Evolutionary conservation across 2,329 filamentous ascomycete species (phyloP).

Genomic region (Hirsutella thompsonii): DNA sequence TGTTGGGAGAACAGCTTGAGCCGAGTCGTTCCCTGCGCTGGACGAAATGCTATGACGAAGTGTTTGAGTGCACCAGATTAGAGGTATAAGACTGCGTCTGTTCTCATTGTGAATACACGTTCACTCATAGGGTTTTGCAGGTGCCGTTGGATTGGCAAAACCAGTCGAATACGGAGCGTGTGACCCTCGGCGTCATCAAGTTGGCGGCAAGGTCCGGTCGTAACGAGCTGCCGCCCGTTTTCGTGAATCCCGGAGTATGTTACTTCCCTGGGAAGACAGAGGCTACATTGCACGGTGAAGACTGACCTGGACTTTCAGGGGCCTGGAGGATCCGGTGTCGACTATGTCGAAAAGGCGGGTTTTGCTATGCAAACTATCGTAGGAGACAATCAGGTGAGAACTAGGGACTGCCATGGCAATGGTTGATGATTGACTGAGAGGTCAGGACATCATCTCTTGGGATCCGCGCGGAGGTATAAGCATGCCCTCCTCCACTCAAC

Average conservation of each 20-base stretch:
- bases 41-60: not conserved
- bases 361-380: conserved; percentile 27
- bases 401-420: not conserved
- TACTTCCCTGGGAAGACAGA: conserved; percentile 3
- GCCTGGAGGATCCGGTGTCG: conserved; percentile 7
- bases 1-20: conserved; percentile 16
- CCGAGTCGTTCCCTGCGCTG: conserved; percentile 12
- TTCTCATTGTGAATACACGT: not conserved
- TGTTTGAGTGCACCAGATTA: conserved; percentile 19
- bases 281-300: not conserved
- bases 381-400: conserved; percentile 29
- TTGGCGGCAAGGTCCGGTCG: conserved; percentile 16
- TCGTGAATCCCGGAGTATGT: conserved; percentile 22
- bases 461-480: conserved; percentile 31
- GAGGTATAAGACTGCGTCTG: conserved; percentile 9
- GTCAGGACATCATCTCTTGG: conserved; percentile 34
- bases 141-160: conserved; percentile 22
- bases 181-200: conserved; percentile 18
- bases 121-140: conserved; percentile 6
- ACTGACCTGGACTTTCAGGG: too few relatives aligned
- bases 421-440: not conserved
- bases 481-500: conserved; percentile 3
- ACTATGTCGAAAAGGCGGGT: conserved; percentile 17
- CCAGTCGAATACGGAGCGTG: conserved; percentile 13
- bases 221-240: conserved; percentile 16